Percentiles rank a stretch among this genome's conserved stretches.
Evolutionary conservation across 73 alveolate genomes (phyloP).

Genomic region (Stentor roeselii): DNA sequence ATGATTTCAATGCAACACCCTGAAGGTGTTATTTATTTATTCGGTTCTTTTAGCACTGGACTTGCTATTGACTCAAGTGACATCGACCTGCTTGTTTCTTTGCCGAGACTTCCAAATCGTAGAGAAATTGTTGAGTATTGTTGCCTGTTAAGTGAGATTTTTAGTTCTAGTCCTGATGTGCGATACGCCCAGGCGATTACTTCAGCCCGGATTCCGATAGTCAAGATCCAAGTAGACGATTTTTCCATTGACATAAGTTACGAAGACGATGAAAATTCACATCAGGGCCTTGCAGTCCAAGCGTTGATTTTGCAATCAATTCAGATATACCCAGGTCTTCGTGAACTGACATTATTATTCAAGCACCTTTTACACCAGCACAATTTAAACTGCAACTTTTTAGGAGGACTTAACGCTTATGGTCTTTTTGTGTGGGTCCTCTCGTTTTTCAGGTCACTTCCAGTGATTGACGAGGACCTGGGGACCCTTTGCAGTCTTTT

Average conservation of each 20-base stretch:
- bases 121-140: not conserved
- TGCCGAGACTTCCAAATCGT: not conserved
- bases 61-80: constrained; percentile 14
- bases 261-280: constrained; percentile 2
- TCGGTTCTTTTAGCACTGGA: not conserved
- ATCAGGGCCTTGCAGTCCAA: constrained; percentile 43
- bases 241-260: not conserved
- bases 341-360: constrained; percentile 37
- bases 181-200: not conserved
- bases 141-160: not conserved
- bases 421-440: constrained; percentile 36
- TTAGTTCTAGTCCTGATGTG: not conserved
- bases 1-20: too few species aligned
- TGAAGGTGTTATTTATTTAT: not conserved
- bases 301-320: constrained; percentile 35
- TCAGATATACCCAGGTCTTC: constrained; percentile 34
- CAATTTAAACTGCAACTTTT: constrained; percentile 26
- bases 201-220: constrained; percentile 3
- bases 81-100: not conserved
- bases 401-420: constrained; percentile 54
- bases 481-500: constrained; percentile 39
- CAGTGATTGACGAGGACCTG: constrained; percentile 27
- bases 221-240: not conserved
- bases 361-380: constrained; percentile 35
- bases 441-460: constrained; percentile 37